phyloP scores from a whole-genome alignment of 2,329 filamentous ascomycete genomes.

The Penicillium occitanis region DNA sequence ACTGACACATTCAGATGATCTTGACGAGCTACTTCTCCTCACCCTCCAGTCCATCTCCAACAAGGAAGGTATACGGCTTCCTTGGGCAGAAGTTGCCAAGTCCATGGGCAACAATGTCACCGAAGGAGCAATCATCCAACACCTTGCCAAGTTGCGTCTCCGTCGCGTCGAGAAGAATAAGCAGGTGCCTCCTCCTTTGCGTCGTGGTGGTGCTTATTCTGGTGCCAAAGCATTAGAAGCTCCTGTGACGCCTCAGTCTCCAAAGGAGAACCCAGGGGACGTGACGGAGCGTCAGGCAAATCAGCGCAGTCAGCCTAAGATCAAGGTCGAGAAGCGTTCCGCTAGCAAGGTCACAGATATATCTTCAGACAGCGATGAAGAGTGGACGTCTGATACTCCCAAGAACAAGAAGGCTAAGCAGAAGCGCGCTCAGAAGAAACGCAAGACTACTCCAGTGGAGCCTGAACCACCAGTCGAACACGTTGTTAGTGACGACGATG shows the following conservation, averaged over 20 bases:
- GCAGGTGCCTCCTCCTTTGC: constrained; percentile 42
- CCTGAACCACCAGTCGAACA: constrained; percentile 1
- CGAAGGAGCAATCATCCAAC: constrained; percentile 49
- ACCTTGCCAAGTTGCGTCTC: constrained; percentile 46
- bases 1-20: constrained; percentile 35
- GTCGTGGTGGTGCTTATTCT: constrained; percentile 31
- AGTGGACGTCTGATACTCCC: constrained; percentile 8
- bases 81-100: constrained; percentile 43
- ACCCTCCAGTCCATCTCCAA: constrained; percentile 45
- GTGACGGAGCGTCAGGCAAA: not conserved
- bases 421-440: constrained; percentile 19
- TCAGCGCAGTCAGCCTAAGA: constrained; percentile 8
- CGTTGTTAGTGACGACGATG: constrained; percentile 18
- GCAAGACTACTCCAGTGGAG: constrained; percentile 13
- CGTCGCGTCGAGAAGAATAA: constrained; percentile 36
- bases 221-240: constrained; percentile 17
- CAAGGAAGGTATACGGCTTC: constrained; percentile 38
- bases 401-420: constrained; percentile 14
- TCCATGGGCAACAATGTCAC: constrained; percentile 43
- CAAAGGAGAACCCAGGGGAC: not conserved
- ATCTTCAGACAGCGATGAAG: constrained; percentile 5
- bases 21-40: constrained; percentile 46
- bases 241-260: not conserved
- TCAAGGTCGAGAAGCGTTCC: constrained; percentile 19
- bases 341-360: constrained; percentile 12